Conservation (phyloP, 768 basidiomycete genomes). For the Dictyophora rubrovolvata region DNA sequence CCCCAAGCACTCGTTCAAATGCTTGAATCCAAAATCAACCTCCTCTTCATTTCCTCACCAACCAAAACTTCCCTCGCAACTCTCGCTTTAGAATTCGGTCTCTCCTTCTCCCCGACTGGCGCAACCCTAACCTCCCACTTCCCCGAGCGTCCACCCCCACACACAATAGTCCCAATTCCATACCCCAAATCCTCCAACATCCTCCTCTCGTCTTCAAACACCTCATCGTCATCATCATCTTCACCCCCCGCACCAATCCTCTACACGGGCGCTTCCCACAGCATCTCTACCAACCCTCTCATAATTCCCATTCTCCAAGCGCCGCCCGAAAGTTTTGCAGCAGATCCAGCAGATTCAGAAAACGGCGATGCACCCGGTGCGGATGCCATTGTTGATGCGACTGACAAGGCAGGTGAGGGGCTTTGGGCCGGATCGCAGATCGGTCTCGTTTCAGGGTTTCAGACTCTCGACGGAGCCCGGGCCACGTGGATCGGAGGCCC, state of each 20-base stretch:
- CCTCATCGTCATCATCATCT: conserved; percentile 34
- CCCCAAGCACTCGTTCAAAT: conserved; percentile 73
- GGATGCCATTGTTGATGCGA: conserved; percentile 56
- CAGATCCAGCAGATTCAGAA: conserved; percentile 40
- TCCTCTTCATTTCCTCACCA: conserved; percentile 73
- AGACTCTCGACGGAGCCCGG: conserved; percentile 67
- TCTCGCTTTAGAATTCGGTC: conserved; percentile 84
- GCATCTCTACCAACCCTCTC: conserved; percentile 63
- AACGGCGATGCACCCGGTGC: conserved; percentile 35
- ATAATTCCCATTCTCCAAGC: conserved; percentile 76
- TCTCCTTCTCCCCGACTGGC: conserved; percentile 78
- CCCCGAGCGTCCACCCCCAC: conserved; percentile 55
- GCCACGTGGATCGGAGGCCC: conserved; percentile 75
- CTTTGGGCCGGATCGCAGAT: conserved; percentile 75
- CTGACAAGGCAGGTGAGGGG: conserved; percentile 68
- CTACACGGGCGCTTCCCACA: conserved; percentile 64
- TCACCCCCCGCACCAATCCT: conserved; percentile 53
- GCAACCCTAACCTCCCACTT: conserved; percentile 82
- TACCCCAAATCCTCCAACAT: conserved; percentile 27
- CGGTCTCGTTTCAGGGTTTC: conserved; percentile 80
- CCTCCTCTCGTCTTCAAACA: neutral
- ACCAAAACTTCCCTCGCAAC: conserved; percentile 64
- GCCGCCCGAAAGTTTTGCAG: conserved; percentile 63
- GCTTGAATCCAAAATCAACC: conserved; percentile 62
- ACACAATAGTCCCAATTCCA: conserved; percentile 56